These are phyloP conservation scores for Echeveria elegans DNA, from an alignment of 164 flowering plant species.

Conservation along the genomic window DNA sequence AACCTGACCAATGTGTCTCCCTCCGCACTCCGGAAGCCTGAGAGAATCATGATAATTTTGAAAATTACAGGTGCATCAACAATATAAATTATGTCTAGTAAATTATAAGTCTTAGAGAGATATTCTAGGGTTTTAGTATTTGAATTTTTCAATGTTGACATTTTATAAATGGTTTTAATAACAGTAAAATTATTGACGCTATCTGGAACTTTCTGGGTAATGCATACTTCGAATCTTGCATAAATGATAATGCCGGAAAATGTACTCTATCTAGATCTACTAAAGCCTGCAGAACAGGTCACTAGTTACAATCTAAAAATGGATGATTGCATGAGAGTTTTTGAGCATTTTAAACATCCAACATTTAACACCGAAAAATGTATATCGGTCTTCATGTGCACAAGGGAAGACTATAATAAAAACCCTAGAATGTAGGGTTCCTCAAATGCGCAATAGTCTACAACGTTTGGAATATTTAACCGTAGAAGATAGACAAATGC, in stretches of 20 bases:
- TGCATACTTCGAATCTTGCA: not conserved
- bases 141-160: not conserved
- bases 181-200: not conserved
- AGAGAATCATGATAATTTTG: not conserved
- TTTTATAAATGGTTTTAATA: too few species aligned
- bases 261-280: not conserved
- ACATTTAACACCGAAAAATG: conserved; percentile 1
- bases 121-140: not conserved
- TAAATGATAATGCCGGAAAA: not conserved
- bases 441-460: not conserved
- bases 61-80: not conserved
- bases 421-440: not conserved
- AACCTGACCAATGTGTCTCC: not conserved
- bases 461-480: not conserved
- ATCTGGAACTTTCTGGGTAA: not conserved
- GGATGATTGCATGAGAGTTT: not conserved
- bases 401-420: not conserved
- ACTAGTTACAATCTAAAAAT: not conserved
- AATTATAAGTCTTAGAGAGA: too few species aligned
- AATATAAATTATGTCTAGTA: not conserved
- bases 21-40: too few species aligned
- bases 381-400: not conserved
- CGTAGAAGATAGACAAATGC: not conserved
- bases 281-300: not conserved
- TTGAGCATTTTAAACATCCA: not conserved